These are phyloP conservation scores for Anacardium occidentale DNA, from an alignment of 345 rosid species.

Conservation along the genomic window DNA sequence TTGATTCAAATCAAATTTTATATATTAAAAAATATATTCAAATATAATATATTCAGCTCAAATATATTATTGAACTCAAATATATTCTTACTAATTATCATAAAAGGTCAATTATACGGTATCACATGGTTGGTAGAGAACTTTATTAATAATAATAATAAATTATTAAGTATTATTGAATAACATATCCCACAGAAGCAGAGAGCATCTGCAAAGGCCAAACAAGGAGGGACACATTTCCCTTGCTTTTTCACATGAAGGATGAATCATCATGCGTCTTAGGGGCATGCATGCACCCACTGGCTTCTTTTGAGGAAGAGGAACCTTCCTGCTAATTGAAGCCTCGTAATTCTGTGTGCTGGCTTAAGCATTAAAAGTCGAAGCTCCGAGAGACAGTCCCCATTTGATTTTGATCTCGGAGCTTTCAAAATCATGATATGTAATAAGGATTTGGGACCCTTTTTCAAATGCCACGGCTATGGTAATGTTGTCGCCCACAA, in stretches of 20 bases:
- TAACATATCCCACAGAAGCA: constrained; percentile 19
- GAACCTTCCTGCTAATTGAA: constrained; percentile 8
- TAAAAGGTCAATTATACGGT: too few species aligned
- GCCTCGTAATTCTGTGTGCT: too few species aligned
- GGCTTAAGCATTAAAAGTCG: neutral
- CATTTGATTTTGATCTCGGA: too few species aligned
- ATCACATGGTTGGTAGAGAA: neutral
- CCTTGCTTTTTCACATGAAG: neutral
- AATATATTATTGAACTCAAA: too few species aligned
- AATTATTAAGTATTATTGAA: too few species aligned
- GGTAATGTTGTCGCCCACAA: neutral
- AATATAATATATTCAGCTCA: too few species aligned
- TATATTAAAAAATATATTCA: too few species aligned
- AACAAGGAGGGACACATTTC: neutral
- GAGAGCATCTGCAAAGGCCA: neutral
- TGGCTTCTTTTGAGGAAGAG: neutral
- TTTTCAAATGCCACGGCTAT: constrained; percentile 32
- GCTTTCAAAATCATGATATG: constrained; percentile 14
- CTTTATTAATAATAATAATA: too few species aligned
- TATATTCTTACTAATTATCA: too few species aligned
- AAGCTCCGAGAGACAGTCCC: too few species aligned
- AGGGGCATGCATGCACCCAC: constrained; percentile 6
- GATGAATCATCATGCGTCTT: neutral
- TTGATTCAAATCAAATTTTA: too few species aligned
- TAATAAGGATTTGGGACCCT: constrained; percentile 27